These are phyloP conservation scores for Chrysoporthe austroafricana DNA, from an alignment of 2,329 filamentous ascomycete species.

Conservation along the genomic window DNA sequence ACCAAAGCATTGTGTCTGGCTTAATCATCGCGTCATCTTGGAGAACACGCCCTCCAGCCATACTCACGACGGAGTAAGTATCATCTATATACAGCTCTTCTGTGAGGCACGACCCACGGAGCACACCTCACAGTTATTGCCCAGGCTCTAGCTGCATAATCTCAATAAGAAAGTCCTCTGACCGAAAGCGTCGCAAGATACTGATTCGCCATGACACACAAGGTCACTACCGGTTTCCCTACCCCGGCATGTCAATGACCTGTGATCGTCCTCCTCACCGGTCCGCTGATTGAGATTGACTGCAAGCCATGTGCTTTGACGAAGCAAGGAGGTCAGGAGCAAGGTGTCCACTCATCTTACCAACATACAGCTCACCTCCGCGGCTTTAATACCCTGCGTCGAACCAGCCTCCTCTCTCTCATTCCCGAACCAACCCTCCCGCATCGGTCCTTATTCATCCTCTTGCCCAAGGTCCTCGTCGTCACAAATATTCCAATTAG, in stretches of 20 bases:
- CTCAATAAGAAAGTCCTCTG: not conserved
- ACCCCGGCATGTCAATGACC: not conserved
- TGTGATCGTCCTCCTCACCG: constrained; percentile 3
- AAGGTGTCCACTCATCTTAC: not conserved
- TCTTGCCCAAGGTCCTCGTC: not conserved
- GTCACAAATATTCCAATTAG: not conserved
- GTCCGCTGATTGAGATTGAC: constrained; percentile 4
- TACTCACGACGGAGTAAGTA: not conserved
- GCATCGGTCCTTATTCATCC: not conserved
- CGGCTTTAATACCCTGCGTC: not conserved
- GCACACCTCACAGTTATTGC: not conserved
- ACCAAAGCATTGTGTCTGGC: not conserved
- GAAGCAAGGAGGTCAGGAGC: not conserved
- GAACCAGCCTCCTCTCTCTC: not conserved
- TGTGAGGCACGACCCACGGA: not conserved
- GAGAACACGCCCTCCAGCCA: not conserved
- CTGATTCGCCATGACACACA: not conserved
- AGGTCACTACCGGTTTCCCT: not conserved
- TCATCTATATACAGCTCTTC: constrained; percentile 2
- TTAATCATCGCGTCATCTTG: not conserved
- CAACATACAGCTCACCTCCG: not conserved
- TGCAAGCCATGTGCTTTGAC: not conserved
- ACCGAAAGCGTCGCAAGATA: not conserved
- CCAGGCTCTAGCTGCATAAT: not conserved
- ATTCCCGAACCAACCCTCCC: not conserved